Conservation (phyloP, 768 basidiomycete species). For the Rhodotorula paludigena region DNA sequence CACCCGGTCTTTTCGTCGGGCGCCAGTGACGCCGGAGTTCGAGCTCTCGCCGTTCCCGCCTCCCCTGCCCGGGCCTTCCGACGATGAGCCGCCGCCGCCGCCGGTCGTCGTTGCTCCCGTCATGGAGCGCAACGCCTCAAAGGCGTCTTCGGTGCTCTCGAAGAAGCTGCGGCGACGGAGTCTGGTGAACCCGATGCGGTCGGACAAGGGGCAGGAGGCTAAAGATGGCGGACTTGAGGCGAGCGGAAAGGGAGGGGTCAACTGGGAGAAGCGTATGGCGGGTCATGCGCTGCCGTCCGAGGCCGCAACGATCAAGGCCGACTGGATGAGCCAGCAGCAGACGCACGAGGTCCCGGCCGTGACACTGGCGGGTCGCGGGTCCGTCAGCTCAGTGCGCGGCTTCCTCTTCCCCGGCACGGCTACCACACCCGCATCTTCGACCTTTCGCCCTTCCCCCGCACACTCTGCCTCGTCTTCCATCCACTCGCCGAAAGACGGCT, state of each 20-base stretch:
- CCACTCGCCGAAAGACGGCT: too few relatives aligned
- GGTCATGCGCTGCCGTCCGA: not conserved
- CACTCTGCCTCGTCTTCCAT: too few relatives aligned
- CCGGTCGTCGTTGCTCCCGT: not conserved
- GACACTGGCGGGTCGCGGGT: too few relatives aligned
- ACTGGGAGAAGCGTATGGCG: constrained; percentile 2
- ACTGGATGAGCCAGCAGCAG: not conserved
- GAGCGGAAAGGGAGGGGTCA: not conserved
- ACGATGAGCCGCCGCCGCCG: not conserved
- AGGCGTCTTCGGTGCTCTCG: not conserved
- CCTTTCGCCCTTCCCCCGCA: too few relatives aligned
- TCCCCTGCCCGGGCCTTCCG: not conserved
- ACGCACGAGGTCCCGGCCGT: too few relatives aligned
- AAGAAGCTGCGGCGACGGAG: constrained; percentile 5
- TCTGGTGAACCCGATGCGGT: not conserved
- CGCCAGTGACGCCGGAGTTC: not conserved
- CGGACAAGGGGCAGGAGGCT: not conserved
- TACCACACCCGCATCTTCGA: not conserved
- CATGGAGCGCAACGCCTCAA: not conserved
- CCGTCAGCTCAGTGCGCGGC: too few relatives aligned
- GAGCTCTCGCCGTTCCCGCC: not conserved
- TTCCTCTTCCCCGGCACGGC: not conserved
- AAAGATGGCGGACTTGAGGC: not conserved
- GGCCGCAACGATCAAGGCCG: not conserved
- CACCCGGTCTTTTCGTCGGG: not conserved